A percentile compares a stretch with the other conserved stretches of the same genome.
phyloP scores from a whole-genome alignment of 306 rosid genomes.

The Lathyrus oleraceus region DNA sequence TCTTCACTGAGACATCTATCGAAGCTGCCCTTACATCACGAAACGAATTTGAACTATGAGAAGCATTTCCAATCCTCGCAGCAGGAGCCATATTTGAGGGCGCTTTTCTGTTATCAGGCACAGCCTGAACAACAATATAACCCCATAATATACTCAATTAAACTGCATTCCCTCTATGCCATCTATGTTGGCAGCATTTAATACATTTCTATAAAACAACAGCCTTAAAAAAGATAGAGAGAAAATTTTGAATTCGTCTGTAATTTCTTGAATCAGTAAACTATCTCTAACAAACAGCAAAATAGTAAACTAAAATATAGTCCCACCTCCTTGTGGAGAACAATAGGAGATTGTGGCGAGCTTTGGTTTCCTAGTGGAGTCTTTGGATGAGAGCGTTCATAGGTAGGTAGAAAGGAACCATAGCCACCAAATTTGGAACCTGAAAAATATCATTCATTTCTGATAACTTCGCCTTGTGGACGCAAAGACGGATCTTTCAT shows the following conservation, averaged over 20 bases:
- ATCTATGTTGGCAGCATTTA: constrained; percentile 35
- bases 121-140: constrained; percentile 57
- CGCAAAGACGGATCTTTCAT: constrained; percentile 36
- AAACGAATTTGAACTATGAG: constrained; percentile 32
- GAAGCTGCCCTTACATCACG: constrained; percentile 40
- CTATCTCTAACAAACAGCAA: constrained; percentile 25
- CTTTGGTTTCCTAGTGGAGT: constrained; percentile 54
- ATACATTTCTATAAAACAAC: constrained; percentile 29
- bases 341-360: constrained; percentile 45
- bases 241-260: neutral
- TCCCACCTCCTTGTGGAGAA: constrained; percentile 57
- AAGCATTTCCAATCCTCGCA: constrained; percentile 45
- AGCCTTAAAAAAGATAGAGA: neutral
- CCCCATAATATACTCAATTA: constrained; percentile 44
- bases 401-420: constrained; percentile 76
- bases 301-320: constrained; percentile 8
- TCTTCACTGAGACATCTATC: constrained; percentile 45
- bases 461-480: constrained; percentile 40
- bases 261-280: constrained; percentile 2
- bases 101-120: constrained; percentile 53
- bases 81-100: constrained; percentile 42
- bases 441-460: constrained; percentile 44
- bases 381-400: constrained; percentile 52
- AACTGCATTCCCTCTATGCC: constrained; percentile 36
- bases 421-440: constrained; percentile 74